phyloP scores from a whole-genome alignment of 1,139 yeast species.

The Arxiozyma bovina region DNA sequence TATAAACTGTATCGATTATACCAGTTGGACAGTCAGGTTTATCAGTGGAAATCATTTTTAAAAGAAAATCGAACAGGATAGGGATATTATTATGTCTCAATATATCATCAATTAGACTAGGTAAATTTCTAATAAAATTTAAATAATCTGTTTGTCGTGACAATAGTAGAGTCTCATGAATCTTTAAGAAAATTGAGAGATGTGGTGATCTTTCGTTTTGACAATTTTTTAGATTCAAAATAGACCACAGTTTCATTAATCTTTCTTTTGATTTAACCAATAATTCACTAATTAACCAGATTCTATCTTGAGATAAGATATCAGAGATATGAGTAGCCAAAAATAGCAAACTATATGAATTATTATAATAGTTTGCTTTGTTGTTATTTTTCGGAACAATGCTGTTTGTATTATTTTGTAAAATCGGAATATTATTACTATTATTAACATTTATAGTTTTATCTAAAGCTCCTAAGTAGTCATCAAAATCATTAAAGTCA shows the following conservation, averaged over 20 bases:
- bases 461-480: conserved; percentile 16
- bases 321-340: conserved; percentile 42
- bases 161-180: conserved; percentile 82
- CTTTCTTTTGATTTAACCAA: conserved; percentile 64
- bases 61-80: conserved; percentile 62
- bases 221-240: conserved; percentile 55
- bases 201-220: conserved; percentile 42
- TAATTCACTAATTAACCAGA: conserved; percentile 87
- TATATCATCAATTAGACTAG: conserved; percentile 44
- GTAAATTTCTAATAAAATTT: conserved; percentile 46
- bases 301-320: conserved; percentile 67
- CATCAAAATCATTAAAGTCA: not conserved
- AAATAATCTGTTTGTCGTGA: conserved; percentile 56
- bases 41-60: conserved; percentile 55
- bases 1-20: conserved; percentile 47
- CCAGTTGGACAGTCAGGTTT: conserved; percentile 59
- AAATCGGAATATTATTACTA: not conserved
- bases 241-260: conserved; percentile 66
- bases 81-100: conserved; percentile 49
- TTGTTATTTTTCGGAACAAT: not conserved
- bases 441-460: conserved; percentile 11
- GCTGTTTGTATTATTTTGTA: not conserved
- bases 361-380: not conserved
- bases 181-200: conserved; percentile 74
- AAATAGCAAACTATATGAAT: not conserved